These are phyloP conservation scores for Dendrobium chrysotoxum DNA, from an alignment of 106 monocot genomes.

Conservation along the genomic window DNA sequence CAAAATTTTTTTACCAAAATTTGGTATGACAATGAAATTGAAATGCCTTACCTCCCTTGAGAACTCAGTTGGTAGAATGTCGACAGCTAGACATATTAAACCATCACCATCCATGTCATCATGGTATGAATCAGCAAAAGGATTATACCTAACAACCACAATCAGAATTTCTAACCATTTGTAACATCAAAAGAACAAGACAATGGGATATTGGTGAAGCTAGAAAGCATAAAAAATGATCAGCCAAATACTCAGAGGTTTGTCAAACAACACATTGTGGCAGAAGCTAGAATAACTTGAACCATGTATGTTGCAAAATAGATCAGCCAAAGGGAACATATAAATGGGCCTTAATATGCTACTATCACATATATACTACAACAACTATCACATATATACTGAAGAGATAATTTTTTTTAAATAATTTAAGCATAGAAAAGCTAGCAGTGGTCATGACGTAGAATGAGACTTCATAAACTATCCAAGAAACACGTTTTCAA, in stretches of 20 bases:
- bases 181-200: background rate
- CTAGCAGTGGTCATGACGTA: background rate
- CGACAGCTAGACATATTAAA: slow-evolving; percentile 77
- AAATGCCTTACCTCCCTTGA: slow-evolving; percentile 55
- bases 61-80: slow-evolving; percentile 96
- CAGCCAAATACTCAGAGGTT: background rate
- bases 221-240: background rate
- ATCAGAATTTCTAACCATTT: slow-evolving; percentile 4
- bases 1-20: background rate
- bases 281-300: background rate
- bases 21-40: background rate
- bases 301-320: background rate
- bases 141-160: slow-evolving; percentile 55
- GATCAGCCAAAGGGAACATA: background rate
- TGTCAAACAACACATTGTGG: background rate
- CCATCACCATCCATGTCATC: slow-evolving; percentile 81
- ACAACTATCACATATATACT: no score
- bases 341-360: background rate
- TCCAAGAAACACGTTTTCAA: background rate
- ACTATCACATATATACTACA: background rate
- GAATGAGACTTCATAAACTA: background rate
- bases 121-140: slow-evolving; percentile 61
- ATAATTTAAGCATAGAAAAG: background rate
- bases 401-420: background rate
- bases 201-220: background rate